Evolutionary conservation across 306 rosid genomes (phyloP), one percentile per base, ranked within the genome.

Genomic region (Trichosanthes cucumerina): DNA sequence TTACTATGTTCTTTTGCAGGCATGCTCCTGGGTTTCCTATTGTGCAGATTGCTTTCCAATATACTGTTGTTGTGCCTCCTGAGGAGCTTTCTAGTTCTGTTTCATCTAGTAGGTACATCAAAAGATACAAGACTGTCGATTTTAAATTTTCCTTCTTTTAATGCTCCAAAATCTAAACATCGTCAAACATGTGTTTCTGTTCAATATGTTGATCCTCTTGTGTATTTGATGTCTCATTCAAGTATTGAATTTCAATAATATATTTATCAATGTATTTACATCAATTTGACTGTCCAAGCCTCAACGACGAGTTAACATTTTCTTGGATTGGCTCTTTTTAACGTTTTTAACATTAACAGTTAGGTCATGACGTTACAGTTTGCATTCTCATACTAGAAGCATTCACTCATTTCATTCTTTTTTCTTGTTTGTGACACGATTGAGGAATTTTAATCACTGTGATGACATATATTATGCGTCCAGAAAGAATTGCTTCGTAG

Each of bases 1-100:
- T 10, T 33, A 21, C 54, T 58, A 5, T 82, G 46, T 38, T 75
- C 14, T 84, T 52, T 78, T 56, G 79, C 88, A 95, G 98, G 81
- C 88, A 85, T 82, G 81, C 79, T 63, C 76, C 97, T 75, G 97
- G 91, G 75, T 39, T n/a, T 21, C 97, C 98, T 77, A 85, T 88
- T 4, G 74, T 95, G 83, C 98, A 95, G 83, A 89, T 92, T 82
- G 98, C 95, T 38, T 95, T 95, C 86, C 98, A 92, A 68, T 95
- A 95, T 79, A 82, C 97, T 38, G 97, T 95, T 80, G 95, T 89
- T 53, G 92, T 91, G 81, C 96, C 98, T 74, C 93, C 96, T 33
- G 83, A 83, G 86, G 93, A 92, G 79, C 95, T 87, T 87, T 83
- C 88, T 23, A 56, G 80, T 78, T 83, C 96, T 43, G 81, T 68